phyloP scores from a whole-genome alignment of 805 yeast genomes.

The Kazachstania taianensis region DNA sequence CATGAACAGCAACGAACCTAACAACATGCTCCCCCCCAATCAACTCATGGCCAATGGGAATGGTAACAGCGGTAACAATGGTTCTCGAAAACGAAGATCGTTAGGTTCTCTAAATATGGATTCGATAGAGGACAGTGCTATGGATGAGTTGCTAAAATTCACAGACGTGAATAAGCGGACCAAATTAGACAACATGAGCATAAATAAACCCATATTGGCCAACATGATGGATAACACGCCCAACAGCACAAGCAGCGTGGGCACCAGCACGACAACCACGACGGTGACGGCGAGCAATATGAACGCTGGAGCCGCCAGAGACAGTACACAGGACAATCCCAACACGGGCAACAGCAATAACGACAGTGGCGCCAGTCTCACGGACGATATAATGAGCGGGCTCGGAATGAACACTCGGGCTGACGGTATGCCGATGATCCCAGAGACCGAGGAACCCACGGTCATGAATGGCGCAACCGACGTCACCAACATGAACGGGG shows the following conservation, averaged over 20 bases:
- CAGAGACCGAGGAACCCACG: no score
- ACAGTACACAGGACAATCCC: neutral
- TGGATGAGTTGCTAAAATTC: slow-evolving; percentile 24
- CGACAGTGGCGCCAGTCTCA: neutral
- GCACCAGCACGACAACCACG: neutral
- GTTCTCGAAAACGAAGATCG: slow-evolving; percentile 19
- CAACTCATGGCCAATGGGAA: slow-evolving; percentile 3
- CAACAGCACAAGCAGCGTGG: neutral
- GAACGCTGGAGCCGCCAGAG: neutral
- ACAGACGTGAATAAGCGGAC: slow-evolving; percentile 18
- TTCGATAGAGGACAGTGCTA: slow-evolving; percentile 20
- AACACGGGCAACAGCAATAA: neutral
- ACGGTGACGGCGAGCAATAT: neutral
- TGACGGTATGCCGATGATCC: no score
- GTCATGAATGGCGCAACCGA: neutral
- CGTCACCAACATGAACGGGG: neutral
- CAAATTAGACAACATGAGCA: slow-evolving; percentile 5
- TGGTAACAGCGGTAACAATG: neutral
- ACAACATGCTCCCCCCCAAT: neutral
- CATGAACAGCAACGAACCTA: slow-evolving; percentile 3
- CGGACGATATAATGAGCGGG: slow-evolving; percentile 1
- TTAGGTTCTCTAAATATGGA: slow-evolving; percentile 22
- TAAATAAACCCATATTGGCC: no score
- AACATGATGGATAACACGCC: neutral
- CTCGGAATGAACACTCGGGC: no score